Evolutionary conservation across 768 basidiomycete species (phyloP), one percentile per base, ranked within the genome.

Genomic region (Hygrocybe coccinea): DNA sequence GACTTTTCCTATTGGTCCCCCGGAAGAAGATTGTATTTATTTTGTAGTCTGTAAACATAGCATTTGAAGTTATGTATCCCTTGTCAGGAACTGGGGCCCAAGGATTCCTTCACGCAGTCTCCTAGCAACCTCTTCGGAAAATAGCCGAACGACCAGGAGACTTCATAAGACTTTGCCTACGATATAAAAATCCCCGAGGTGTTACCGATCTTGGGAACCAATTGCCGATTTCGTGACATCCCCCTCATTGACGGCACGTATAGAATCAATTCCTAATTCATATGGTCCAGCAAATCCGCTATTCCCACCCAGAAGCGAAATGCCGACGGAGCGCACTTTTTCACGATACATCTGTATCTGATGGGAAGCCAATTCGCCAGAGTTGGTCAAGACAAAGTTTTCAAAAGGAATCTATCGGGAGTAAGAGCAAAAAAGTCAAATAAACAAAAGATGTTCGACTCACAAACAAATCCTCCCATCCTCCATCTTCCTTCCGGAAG

Each of bases 251-350:
- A 91, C 85, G n/a, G 87, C 81, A 52, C 85, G 78, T 55, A 95
- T 88, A 1, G 82, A 84, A 60, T 91, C 88, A 44, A 95, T 77
- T 3, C 87, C 89, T 0, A 95, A 79, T 61, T 95, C 93, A 62
- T 88, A 95, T 24, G 75, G 73, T 2, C 93, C 93, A 39, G 83
- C 76, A 8, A 83, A 74, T 12, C 84, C 81, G 54, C 87, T 84
- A 53, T 89, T 91, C 2, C 91, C 90, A 11, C 93, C 95, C 3
- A 98, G 75, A 14, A 97, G 71, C 1, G 91, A 91, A 35, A 97
- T 86, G 1, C 94, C 94, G 15, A 97, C 76, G 5, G 89, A 89
- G 48, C 87, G 79, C 14, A 98, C 72, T 44, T 80, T 82, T 49
- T 89, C 84, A 12, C 81, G 78, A 65, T 83, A 78, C 86, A 97